phyloP scores from a whole-genome alignment of 805 yeast genomes.

The Barnettozyma vustinii region DNA sequence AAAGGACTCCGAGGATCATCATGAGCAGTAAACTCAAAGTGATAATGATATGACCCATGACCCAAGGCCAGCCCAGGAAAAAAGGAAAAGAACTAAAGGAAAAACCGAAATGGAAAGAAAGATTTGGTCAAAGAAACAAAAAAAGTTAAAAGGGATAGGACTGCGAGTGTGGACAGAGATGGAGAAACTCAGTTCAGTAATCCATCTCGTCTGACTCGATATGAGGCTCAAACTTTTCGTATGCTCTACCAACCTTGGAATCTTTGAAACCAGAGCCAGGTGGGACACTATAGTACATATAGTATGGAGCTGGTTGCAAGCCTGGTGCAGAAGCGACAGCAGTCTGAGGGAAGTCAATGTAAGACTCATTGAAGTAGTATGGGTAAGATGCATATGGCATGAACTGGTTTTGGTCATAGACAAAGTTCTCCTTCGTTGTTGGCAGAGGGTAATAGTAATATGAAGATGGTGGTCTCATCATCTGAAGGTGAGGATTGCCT shows the following conservation, averaged over 20 bases:
- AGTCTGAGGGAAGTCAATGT: conserved; percentile 17
- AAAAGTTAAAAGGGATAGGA: neutral
- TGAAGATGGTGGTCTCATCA: conserved; percentile 22
- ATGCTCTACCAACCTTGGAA: conserved; percentile 4
- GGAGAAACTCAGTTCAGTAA: neutral
- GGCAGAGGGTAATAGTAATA: conserved; percentile 29
- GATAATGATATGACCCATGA: neutral
- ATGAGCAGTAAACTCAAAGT: too few species aligned
- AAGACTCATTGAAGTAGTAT: conserved; percentile 20
- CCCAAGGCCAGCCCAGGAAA: neutral
- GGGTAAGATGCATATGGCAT: conserved; percentile 22
- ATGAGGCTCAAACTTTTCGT: conserved; percentile 6
- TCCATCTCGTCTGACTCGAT: conserved; percentile 9
- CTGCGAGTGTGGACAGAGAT: neutral
- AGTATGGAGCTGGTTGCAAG: conserved; percentile 26
- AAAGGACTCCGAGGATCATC: neutral
- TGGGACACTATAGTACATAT: conserved; percentile 27
- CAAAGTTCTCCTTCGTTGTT: conserved; percentile 21
- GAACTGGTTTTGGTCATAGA: conserved; percentile 24
- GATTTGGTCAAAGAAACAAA: neutral
- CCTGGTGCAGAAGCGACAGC: conserved; percentile 12
- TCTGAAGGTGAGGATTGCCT: conserved; percentile 5
- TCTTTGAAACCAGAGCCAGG: conserved; percentile 16
- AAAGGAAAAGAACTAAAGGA: neutral
- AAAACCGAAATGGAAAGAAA: neutral